phyloP scores from a whole-genome alignment of 179 eudicot species.

The Beta lomatogona region DNA sequence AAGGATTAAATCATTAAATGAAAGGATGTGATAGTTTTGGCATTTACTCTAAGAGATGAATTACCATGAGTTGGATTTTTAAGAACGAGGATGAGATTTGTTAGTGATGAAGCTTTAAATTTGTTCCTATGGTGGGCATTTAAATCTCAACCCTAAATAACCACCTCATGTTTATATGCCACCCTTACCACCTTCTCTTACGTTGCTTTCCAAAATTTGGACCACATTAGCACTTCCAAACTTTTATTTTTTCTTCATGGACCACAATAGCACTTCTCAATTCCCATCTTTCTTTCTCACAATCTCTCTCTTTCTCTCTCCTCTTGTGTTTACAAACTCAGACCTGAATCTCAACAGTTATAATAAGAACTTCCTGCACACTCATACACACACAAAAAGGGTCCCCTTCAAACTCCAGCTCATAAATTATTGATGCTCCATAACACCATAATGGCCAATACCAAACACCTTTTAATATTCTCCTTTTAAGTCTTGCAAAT shows the following conservation, averaged over 20 bases:
- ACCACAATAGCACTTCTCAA: constrained; percentile 39
- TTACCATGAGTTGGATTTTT: constrained; percentile 11
- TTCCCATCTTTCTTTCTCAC: too few relatives aligned
- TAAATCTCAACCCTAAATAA: not conserved
- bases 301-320: not conserved
- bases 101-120: constrained; percentile 11
- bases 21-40: constrained; percentile 11
- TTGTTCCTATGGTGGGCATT: constrained; percentile 19
- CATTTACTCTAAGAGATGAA: constrained; percentile 6
- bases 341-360: constrained; percentile 27
- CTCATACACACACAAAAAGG: constrained; percentile 7
- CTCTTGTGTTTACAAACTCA: constrained; percentile 4
- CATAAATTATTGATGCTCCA: constrained; percentile 19
- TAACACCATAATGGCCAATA: constrained; percentile 18
- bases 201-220: constrained; percentile 29
- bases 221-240: constrained; percentile 42
- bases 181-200: constrained; percentile 21
- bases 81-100: not conserved
- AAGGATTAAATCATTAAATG: not conserved
- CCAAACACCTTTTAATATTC: constrained; percentile 20
- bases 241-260: constrained; percentile 24
- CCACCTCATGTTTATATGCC: constrained; percentile 25
- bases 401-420: constrained; percentile 26
- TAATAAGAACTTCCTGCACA: constrained; percentile 19
- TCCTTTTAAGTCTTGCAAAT: not conserved